Conservation (phyloP, 148 eudicot genomes). For the Camellia sinensis region DNA sequence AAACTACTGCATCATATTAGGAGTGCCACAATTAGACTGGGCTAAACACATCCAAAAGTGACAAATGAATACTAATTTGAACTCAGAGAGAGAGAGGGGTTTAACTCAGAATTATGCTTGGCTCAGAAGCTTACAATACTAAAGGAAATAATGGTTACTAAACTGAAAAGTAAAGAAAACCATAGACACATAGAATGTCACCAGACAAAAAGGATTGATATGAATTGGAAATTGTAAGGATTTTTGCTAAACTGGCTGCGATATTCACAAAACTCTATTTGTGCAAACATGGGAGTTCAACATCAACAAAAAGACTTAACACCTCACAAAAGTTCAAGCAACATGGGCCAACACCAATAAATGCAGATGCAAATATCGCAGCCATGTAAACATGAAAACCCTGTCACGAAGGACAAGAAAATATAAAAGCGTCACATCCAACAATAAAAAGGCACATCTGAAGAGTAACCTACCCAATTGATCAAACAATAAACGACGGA, state of each 20-base stretch:
- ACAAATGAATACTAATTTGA: not conserved
- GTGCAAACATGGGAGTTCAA: constrained; percentile 1
- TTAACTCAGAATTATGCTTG: not conserved
- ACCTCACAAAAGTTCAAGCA: not conserved
- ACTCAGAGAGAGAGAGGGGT: not conserved
- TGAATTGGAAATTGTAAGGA: not conserved
- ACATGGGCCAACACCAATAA: not conserved
- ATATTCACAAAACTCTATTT: not conserved
- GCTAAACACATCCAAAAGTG: not conserved
- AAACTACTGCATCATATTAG: too few species aligned
- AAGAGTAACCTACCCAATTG: not conserved
- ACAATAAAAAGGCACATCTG: too few species aligned
- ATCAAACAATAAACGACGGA: not conserved
- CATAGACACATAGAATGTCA: not conserved
- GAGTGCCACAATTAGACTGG: not conserved
- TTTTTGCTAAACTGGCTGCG: not conserved
- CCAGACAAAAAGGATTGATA: not conserved
- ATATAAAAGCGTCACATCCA: not conserved
- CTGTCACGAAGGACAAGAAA: not conserved
- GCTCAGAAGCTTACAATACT: constrained; percentile 2
- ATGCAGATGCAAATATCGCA: not conserved
- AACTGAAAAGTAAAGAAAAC: not conserved
- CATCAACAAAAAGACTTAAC: not conserved
- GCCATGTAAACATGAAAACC: not conserved
- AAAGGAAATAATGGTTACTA: not conserved